Conservation (phyloP, 2,329 filamentous ascomycete species). For the Periconia sp. region DNA sequence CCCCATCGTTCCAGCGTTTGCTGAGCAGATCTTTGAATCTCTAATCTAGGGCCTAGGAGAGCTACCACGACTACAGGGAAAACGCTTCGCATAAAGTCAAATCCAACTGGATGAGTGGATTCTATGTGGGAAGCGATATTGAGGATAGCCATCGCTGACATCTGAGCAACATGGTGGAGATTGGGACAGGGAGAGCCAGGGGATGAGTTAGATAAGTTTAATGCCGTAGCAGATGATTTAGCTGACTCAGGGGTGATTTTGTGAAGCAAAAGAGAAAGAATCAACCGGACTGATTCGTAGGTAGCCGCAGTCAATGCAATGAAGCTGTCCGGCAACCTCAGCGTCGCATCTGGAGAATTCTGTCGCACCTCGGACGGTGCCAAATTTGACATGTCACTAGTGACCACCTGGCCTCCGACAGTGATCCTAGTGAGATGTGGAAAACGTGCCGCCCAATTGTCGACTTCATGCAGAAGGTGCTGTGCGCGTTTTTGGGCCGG, state of each 20-base stretch:
- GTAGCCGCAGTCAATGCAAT: constrained; percentile 28
- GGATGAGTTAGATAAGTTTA: neutral
- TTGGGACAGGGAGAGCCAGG: neutral
- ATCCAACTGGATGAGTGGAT: constrained; percentile 27
- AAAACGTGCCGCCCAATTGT: constrained; percentile 25
- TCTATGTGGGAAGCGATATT: constrained; percentile 22
- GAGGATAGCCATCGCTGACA: constrained; percentile 17
- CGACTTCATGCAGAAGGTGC: constrained; percentile 22
- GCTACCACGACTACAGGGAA: constrained; percentile 32
- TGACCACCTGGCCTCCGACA: constrained; percentile 6
- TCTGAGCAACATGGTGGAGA: neutral
- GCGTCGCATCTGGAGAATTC: constrained; percentile 6
- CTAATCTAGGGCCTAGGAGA: constrained; percentile 21
- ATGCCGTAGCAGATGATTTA: neutral
- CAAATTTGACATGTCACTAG: constrained; percentile 16
- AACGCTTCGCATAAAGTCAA: constrained; percentile 32
- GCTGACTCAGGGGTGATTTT: constrained; percentile 19
- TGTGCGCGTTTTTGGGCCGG: constrained; percentile 16
- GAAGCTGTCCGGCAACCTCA: constrained; percentile 27
- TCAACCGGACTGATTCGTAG: constrained; percentile 25
- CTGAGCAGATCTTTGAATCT: constrained; percentile 19
- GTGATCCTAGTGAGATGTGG: constrained; percentile 23
- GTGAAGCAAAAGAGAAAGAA: constrained; percentile 22
- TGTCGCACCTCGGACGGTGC: constrained; percentile 7
- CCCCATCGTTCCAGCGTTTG: constrained; percentile 34